Base-by-base conservation (phyloP, 768 basidiomycete genomes). In the Crassisporium funariophilum region DNA sequence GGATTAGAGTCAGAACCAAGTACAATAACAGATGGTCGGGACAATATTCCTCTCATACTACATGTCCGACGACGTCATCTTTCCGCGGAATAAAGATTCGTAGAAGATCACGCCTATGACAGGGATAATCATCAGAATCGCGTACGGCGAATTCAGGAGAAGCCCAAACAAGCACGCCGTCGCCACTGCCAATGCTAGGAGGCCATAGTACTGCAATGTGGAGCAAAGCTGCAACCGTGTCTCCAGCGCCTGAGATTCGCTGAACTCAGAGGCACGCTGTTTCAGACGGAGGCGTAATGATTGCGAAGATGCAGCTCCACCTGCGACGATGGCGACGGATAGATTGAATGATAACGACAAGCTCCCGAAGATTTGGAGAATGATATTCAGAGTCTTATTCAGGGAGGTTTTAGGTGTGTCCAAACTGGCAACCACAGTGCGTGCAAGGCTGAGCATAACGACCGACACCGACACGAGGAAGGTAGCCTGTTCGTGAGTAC, bases 21-120 rank as follows among this genome's bases (percentile, higher is more conserved):
- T n/a, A n/a, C n/a, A n/a, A n/a, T n/a, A n/a, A n/a, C n/a, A n/a
- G n/a, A n/a, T n/a, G n/a, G n/a, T n/a, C n/a, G n/a, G n/a, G n/a
- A n/a, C n/a, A n/a, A n/a, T n/a, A n/a, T n/a, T n/a, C n/a, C n/a
- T n/a, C n/a, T n/a, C n/a, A n/a, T n/a, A n/a, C n/a, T n/a, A n/a
- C n/a, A n/a, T n/a, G n/a, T n/a, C n/a, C n/a, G 29, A 2, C 5
- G 10, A 31, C 2, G 11, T n/a, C 2, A 31, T n/a, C 29, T 5
- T 5, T 15, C 22, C 41, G 20, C 41, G 41, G 20, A 24, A 25
- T 19, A 42, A 42, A 12, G 41, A 42, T n/a, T 42, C 41, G 19
- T 42, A 42, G 19, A 42, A 42, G 9, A 42, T 25, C 6, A 42
- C 41, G 13, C 41, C 41, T n/a, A 42, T n/a, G 16, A 42, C 41